Evolutionary conservation across 768 basidiomycete genomes (phyloP).

Genomic region (Mycena polygramma): DNA sequence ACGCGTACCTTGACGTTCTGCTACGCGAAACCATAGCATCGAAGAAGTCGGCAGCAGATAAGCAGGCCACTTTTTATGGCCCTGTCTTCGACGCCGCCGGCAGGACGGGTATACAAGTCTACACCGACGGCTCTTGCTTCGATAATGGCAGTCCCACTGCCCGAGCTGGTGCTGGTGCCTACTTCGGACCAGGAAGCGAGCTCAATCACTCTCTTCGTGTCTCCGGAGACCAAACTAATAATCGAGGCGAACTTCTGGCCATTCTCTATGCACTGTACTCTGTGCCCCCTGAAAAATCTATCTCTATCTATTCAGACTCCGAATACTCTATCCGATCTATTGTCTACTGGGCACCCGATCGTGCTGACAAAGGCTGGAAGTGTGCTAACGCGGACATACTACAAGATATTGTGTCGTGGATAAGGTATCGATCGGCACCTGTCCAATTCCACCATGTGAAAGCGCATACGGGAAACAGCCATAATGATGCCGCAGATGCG

Average conservation of each 20-base stretch:
- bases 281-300: too few relatives aligned
- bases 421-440: too few relatives aligned
- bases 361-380: too few relatives aligned
- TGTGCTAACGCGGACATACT: too few relatives aligned
- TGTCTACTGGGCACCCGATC: too few relatives aligned
- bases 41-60: neutral
- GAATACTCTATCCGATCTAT: too few relatives aligned
- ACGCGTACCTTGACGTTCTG: neutral
- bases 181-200: neutral
- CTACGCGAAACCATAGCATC: neutral
- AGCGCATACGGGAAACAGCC: too few relatives aligned
- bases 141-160: neutral
- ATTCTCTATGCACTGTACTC: slow-evolving; percentile 26
- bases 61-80: neutral
- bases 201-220: neutral
- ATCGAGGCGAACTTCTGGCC: slow-evolving; percentile 35
- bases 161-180: slow-evolving; percentile 18
- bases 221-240: slow-evolving; percentile 31
- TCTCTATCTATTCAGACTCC: too few relatives aligned
- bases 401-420: too few relatives aligned
- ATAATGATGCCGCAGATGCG: too few relatives aligned
- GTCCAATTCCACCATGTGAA: too few relatives aligned
- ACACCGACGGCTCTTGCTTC: slow-evolving; percentile 27
- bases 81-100: neutral
- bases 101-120: neutral